These are phyloP conservation scores for Globisporangium nodosum DNA, from an alignment of 352 stramenopile species.

Conservation along the genomic window DNA sequence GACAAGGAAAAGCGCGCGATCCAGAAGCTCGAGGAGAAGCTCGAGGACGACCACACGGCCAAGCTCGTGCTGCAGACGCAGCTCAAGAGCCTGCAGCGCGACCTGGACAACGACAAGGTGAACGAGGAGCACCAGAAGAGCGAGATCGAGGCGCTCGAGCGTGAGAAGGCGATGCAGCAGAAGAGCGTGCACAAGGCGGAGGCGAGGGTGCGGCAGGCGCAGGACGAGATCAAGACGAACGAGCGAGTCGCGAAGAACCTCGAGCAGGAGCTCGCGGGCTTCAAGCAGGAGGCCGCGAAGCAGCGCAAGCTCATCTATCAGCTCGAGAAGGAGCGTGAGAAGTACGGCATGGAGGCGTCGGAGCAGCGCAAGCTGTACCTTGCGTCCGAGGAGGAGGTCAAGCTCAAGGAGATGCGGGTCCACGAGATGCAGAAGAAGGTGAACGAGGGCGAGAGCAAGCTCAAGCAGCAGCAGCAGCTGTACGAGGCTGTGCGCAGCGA, in stretches of 20 bases:
- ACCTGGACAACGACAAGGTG: slow-evolving; percentile 74
- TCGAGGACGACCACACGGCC: slow-evolving; percentile 87
- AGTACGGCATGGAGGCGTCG: slow-evolving; percentile 84
- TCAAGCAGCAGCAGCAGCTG: slow-evolving; percentile 96
- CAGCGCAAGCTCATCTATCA: slow-evolving; percentile 89
- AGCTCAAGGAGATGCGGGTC: slow-evolving; percentile 78
- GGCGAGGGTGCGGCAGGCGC: slow-evolving; percentile 80
- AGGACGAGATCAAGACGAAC: slow-evolving; percentile 90
- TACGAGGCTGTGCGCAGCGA: slow-evolving; percentile 94
- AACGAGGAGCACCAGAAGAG: slow-evolving; percentile 65
- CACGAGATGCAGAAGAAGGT: slow-evolving; percentile 86
- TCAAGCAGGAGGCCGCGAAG: slow-evolving; percentile 83
- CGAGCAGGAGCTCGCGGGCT: slow-evolving; percentile 74
- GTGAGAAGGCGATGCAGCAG: slow-evolving; percentile 80
- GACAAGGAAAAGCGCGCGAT: slow-evolving; percentile 85
- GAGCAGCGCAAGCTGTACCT: slow-evolving; percentile 84
- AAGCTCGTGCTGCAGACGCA: slow-evolving; percentile 82
- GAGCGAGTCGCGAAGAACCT: slow-evolving; percentile 88
- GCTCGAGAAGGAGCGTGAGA: slow-evolving; percentile 91
- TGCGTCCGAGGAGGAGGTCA: slow-evolving; percentile 75
- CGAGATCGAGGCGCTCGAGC: slow-evolving; percentile 83
- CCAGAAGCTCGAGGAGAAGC: slow-evolving; percentile 86
- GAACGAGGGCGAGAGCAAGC: slow-evolving; percentile 87
- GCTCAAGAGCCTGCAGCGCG: slow-evolving; percentile 78
- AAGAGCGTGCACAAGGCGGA: slow-evolving; percentile 83